Evolutionary conservation across 129 eudicot species (phyloP).

Genomic region (Dittrichia graveolens): DNA sequence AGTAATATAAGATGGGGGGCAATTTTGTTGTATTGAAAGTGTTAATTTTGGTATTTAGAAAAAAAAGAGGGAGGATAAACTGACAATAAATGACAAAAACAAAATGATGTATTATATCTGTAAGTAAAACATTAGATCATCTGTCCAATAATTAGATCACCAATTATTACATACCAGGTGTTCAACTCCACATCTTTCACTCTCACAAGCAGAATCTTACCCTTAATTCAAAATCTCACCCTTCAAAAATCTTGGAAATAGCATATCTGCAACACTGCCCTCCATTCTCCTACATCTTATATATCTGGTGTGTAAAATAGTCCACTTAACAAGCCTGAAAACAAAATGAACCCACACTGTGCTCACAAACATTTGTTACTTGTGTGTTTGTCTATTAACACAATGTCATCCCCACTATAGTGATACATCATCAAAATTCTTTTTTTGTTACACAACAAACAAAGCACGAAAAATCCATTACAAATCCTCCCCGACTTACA

Average conservation of each 20-base stretch:
- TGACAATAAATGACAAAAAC: not conserved
- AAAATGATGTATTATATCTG: not conserved
- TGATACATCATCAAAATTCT: conserved; percentile 42
- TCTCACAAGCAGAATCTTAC: not conserved
- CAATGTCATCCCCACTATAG: conserved; percentile 28
- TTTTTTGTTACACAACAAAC: conserved; percentile 40
- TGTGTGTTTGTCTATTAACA: conserved; percentile 27
- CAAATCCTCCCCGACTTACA: conserved; percentile 18
- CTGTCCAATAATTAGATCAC: not conserved
- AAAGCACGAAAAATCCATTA: conserved; percentile 28
- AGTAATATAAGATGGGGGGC: conserved; percentile 10
- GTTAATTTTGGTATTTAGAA: too few species aligned
- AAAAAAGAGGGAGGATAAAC: not conserved
- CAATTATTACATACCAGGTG: not conserved
- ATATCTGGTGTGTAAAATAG: not conserved
- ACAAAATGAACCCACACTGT: not conserved
- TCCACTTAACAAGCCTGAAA: not conserved
- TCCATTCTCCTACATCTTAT: not conserved
- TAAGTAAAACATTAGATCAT: not conserved
- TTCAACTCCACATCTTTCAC: not conserved
- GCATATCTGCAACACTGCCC: not conserved
- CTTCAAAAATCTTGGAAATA: not conserved
- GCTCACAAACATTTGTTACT: conserved; percentile 24
- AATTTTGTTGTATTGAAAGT: not conserved
- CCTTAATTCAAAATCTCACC: not conserved